Evolutionary conservation across 805 yeast genomes (phyloP).

Genomic region (Wickerhamiella vanderwaltii): DNA sequence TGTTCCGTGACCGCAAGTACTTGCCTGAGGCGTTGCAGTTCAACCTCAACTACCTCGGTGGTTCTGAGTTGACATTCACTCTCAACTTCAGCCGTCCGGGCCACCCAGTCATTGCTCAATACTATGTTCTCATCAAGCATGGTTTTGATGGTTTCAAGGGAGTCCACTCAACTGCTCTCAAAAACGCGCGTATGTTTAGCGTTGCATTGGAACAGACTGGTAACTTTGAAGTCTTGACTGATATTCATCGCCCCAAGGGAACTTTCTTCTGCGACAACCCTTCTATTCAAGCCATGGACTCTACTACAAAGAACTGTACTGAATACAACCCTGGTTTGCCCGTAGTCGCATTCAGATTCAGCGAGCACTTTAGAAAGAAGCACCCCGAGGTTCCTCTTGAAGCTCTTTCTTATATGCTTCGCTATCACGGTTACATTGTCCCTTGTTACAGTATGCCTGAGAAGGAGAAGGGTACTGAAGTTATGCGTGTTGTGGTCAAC

Average conservation of each 20-base stretch:
- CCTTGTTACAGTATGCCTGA: slow-evolving; percentile 81
- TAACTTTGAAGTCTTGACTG: slow-evolving; percentile 61
- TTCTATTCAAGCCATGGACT: slow-evolving; percentile 24
- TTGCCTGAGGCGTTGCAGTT: slow-evolving; percentile 66
- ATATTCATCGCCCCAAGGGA: slow-evolving; percentile 53
- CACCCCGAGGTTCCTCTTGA: slow-evolving; percentile 80
- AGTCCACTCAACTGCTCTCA: slow-evolving; percentile 48
- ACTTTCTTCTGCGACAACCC: slow-evolving; percentile 21
- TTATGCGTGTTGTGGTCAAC: slow-evolving; percentile 75
- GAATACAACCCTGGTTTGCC: slow-evolving; percentile 68
- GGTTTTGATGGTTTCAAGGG: slow-evolving; percentile 63
- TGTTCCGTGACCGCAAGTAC: slow-evolving; percentile 56
- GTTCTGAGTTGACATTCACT: slow-evolving; percentile 74
- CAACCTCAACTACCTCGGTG: slow-evolving; percentile 74
- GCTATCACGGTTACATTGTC: slow-evolving; percentile 74
- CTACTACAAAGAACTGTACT: slow-evolving; percentile 8
- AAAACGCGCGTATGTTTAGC: slow-evolving; percentile 58
- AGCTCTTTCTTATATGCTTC: slow-evolving; percentile 54
- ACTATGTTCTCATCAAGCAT: slow-evolving; percentile 57
- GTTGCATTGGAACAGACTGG: slow-evolving; percentile 50
- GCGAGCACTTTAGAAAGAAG: slow-evolving; percentile 40
- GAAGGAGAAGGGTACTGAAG: slow-evolving; percentile 46
- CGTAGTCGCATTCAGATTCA: slow-evolving; percentile 73
- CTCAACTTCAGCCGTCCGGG: slow-evolving; percentile 90
- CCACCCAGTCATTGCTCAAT: slow-evolving; percentile 79